Base-by-base conservation (phyloP, 306 rosid genomes). In the Neltuma alba region DNA sequence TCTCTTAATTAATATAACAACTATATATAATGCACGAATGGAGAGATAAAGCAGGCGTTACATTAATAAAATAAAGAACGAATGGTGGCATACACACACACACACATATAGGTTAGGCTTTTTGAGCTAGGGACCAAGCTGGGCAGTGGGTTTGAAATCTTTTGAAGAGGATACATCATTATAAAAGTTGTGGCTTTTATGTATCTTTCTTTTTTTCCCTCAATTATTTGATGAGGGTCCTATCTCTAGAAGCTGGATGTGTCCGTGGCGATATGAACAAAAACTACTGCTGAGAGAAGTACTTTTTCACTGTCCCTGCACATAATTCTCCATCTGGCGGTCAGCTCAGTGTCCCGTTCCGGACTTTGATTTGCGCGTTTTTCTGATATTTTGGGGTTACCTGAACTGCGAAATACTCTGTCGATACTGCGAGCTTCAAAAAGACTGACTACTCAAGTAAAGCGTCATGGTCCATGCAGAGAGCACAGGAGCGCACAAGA, bases 161-260 rank as follows among this genome's bases (percentile, higher is more conserved):
- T 57, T 25, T 28, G 63, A 38, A 38, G 33, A 37, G 12, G 48
- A 38, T 66, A 10, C 48, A 1, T 5, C 31, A 37, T 36, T 1
- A 9, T 54, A 38, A 34, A 64, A 66, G 31, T 34, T 9, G 10
- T 66, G 27, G 48, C 72, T 27, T 42, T 42, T 42, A 2, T 64
- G 21, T n/a, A 18, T 10, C 40, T 68, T 13, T 10, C 25, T 6
- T 44, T 23, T 27, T 11, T 55, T 14, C 21, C 3, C 40, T 70
- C 58, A 44, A 44, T 70, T 70, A 70, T 70, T 70, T 28, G 58
- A 44, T 11, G 58, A 28, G 75, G 57, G 38, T 58, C 10, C 40
- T 70, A 30, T 47, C 41, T 42, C 58, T 8, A 7, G 58, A 44
- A 41, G 20, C 25, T 42, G 74, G 57, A 25, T 9, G 0, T 70